phyloP scores from a whole-genome alignment of 1,139 yeast species.

The Kodamaea suecica region DNA sequence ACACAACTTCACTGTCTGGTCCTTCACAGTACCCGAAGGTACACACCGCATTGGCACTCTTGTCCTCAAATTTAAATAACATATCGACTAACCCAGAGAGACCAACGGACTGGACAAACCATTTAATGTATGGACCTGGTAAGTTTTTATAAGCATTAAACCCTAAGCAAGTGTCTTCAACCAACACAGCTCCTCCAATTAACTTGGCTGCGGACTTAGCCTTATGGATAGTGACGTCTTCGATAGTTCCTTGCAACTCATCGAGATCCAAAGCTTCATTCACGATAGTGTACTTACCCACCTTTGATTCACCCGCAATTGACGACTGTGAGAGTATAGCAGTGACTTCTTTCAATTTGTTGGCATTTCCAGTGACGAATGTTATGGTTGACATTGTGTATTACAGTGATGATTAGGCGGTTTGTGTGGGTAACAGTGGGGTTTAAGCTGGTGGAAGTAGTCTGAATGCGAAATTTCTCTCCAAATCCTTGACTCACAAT shows the following conservation, averaged over 20 bases:
- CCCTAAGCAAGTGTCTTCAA: conserved; percentile 91
- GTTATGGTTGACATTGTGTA: conserved; percentile 38
- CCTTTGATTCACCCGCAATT: conserved; percentile 26
- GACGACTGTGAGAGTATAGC: conserved; percentile 52
- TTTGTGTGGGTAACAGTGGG: too few species aligned
- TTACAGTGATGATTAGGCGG: too few species aligned
- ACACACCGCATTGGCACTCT: conserved; percentile 83
- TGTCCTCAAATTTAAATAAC: conserved; percentile 77
- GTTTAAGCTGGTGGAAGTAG: too few species aligned
- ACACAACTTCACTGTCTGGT: conserved; percentile 63
- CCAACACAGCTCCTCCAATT: conserved; percentile 72
- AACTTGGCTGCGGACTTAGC: conserved; percentile 70
- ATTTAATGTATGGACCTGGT: conserved; percentile 91
- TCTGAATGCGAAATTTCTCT: too few species aligned
- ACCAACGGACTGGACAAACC: conserved; percentile 80
- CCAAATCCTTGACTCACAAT: too few species aligned
- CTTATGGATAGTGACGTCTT: conserved; percentile 78
- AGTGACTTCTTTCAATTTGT: conserved; percentile 81
- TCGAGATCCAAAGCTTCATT: conserved; percentile 74
- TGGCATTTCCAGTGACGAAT: conserved; percentile 84
- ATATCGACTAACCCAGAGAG: conserved; percentile 70
- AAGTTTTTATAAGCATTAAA: conserved; percentile 74
- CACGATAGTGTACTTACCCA: conserved; percentile 53
- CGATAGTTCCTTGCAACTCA: conserved; percentile 87
- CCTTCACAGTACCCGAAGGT: conserved; percentile 91